Percentiles rank a stretch among this genome's conserved stretches.
Evolutionary conservation across 192 early-diverging fungal genomes (phyloP).

Genomic region (Phlyctochytrium arcticum): DNA sequence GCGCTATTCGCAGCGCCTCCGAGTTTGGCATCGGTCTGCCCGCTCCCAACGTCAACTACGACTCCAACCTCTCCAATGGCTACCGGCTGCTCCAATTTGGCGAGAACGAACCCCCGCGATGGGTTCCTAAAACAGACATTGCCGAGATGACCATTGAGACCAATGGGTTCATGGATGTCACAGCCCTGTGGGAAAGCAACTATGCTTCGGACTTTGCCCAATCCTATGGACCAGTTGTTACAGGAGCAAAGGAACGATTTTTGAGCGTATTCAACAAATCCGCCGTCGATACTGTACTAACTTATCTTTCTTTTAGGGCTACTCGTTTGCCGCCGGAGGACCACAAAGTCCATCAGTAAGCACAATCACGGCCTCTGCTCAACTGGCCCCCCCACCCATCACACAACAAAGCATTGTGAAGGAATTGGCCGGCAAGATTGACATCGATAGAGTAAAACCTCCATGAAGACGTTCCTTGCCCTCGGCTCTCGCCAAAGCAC

Average conservation of each 20-base stretch:
- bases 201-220: background rate
- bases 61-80: background rate
- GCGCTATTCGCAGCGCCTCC: background rate
- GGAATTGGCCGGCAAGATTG: background rate
- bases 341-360: background rate
- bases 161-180: slow-evolving; percentile 4
- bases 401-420: background rate
- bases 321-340: background rate
- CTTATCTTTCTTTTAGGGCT: no score
- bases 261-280: no score
- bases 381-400: background rate
- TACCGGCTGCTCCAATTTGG: background rate
- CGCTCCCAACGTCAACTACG: background rate
- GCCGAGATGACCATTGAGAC: background rate
- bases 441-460: background rate
- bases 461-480: background rate
- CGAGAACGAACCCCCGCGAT: background rate
- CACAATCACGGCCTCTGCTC: no score
- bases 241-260: no score
- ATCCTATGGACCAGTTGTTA: background rate
- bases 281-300: no score
- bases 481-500: no score
- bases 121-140: background rate
- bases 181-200: background rate
- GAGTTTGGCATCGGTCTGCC: background rate